Evolutionary conservation across 306 rosid species (phyloP).

Genomic region (Lithocarpus polystachyus): DNA sequence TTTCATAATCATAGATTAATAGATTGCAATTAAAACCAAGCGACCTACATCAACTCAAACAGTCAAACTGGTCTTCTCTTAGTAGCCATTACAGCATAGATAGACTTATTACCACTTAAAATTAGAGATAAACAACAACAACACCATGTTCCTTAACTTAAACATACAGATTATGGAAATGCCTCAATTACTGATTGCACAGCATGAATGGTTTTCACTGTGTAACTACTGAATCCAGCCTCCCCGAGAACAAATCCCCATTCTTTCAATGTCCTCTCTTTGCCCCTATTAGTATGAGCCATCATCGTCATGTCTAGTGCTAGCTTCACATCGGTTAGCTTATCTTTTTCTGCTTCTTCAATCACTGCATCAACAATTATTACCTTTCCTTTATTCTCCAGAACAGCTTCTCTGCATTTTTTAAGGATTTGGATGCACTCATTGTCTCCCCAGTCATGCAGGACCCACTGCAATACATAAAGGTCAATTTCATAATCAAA

Average conservation of each 20-base stretch:
- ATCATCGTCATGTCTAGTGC: conserved; percentile 63
- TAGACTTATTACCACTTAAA: no score
- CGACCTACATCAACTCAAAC: no score
- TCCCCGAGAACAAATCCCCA: conserved; percentile 48
- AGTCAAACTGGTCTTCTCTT: no score
- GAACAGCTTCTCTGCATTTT: conserved; percentile 47
- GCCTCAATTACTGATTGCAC: conserved; percentile 45
- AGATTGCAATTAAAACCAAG: no score
- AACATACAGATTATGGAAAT: conserved; percentile 21
- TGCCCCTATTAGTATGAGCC: conserved; percentile 51
- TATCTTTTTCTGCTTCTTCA: conserved; percentile 11
- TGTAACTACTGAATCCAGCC: conserved; percentile 44
- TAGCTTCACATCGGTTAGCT: conserved; percentile 36
- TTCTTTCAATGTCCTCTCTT: conserved; percentile 46
- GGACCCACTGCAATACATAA: conserved; percentile 34
- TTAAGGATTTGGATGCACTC: conserved; percentile 54
- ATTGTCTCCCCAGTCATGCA: conserved; percentile 60
- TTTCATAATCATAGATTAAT: no score
- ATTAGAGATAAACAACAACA: no score
- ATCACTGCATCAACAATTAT: conserved; percentile 48
- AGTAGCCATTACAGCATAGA: no score
- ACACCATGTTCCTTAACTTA: no score
- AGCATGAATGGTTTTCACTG: conserved; percentile 29
- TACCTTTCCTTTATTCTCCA: conserved; percentile 51
- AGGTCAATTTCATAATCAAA: not conserved